Conservation (phyloP, 345 rosid species). For the Tarenaya hassleriana region DNA sequence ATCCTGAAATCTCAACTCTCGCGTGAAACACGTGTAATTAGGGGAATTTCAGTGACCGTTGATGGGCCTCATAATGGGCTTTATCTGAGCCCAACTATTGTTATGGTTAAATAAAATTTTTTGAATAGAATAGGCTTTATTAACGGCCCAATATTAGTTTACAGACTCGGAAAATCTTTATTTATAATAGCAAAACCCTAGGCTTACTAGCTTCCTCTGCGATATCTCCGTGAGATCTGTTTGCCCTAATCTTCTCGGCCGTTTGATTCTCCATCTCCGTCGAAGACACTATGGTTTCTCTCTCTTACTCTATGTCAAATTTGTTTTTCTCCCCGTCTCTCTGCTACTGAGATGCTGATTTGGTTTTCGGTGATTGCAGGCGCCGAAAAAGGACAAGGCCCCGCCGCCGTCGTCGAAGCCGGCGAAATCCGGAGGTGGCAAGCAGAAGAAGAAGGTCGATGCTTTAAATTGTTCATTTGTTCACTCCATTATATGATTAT, state of each 20-base stretch:
- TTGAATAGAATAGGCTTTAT: constrained; percentile 12
- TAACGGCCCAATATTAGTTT: not conserved
- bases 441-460: constrained; percentile 46
- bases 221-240: constrained; percentile 12
- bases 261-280: constrained; percentile 14
- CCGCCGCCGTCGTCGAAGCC: constrained; percentile 52
- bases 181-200: constrained; percentile 9
- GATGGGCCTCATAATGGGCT: too few species aligned
- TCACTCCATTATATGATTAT: not conserved
- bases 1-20: too few species aligned
- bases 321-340: not conserved
- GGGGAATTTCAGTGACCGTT: too few species aligned
- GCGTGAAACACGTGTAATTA: too few species aligned
- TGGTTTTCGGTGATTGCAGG: constrained; percentile 23
- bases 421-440: constrained; percentile 51
- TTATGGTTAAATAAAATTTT: too few species aligned
- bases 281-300: constrained; percentile 20
- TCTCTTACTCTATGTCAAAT: not conserved
- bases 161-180: constrained; percentile 23
- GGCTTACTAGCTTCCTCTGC: not conserved
- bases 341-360: not conserved
- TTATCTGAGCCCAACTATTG: too few species aligned
- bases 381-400: constrained; percentile 52
- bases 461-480: not conserved
- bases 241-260: not conserved